phyloP scores from a whole-genome alignment of 257 asterid species.

The Rehmannia glutinosa region DNA sequence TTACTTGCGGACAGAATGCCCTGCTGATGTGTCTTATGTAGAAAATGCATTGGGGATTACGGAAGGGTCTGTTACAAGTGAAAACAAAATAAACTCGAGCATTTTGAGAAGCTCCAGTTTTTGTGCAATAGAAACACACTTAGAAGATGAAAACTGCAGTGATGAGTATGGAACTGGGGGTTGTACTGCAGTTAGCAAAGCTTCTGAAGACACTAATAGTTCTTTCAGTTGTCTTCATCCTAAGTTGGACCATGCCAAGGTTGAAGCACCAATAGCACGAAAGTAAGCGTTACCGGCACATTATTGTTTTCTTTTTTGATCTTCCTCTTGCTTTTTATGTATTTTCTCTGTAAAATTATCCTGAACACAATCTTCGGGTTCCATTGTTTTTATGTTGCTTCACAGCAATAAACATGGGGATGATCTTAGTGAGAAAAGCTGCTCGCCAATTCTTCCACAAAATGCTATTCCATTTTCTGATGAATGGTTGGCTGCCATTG shows the following conservation, averaged over 20 bases:
- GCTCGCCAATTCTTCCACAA: conserved; percentile 41
- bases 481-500: conserved; percentile 94
- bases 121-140: conserved; percentile 23
- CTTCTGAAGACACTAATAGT: conserved; percentile 24
- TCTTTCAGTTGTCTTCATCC: conserved; percentile 19
- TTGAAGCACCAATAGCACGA: conserved; percentile 26
- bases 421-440: conserved; percentile 27
- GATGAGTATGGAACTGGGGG: conserved; percentile 27
- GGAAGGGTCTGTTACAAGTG: conserved; percentile 23
- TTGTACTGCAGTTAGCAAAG: conserved; percentile 25
- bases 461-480: conserved; percentile 89
- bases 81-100: conserved; percentile 16
- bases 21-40: conserved; percentile 18
- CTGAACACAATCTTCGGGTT: conserved; percentile 10
- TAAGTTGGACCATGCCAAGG: conserved; percentile 25
- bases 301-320: neutral
- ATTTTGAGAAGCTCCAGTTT: conserved; percentile 28
- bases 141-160: conserved; percentile 25
- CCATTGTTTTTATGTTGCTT: conserved; percentile 14
- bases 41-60: conserved; percentile 20
- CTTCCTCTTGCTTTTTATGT: conserved; percentile 1
- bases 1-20: conserved; percentile 19
- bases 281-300: conserved; percentile 37
- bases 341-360: conserved; percentile 1
- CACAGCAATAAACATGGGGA: conserved; percentile 37